A percentile compares a stretch with the other conserved stretches of the same genome.
These are phyloP conservation scores for Phlebiopsis flavidoalba DNA, from an alignment of 768 basidiomycete species.

Conservation along the genomic window DNA sequence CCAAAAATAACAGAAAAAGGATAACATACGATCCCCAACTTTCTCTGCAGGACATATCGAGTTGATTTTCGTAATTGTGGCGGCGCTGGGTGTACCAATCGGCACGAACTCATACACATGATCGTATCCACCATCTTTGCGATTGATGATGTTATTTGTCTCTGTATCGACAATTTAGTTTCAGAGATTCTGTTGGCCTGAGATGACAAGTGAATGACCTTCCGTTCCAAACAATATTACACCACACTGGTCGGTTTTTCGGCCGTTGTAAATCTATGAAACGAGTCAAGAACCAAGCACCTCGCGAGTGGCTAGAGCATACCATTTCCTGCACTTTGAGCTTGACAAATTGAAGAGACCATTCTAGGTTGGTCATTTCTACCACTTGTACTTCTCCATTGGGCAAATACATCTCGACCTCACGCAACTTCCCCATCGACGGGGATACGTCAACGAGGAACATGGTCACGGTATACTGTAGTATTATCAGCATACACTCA, in stretches of 20 bases:
- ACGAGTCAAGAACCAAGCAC: background rate
- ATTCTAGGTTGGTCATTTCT: conserved; percentile 75
- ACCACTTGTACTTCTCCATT: conserved; percentile 42
- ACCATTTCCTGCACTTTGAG: conserved; percentile 93
- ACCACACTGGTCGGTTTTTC: conserved; percentile 95
- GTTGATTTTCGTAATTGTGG: conserved; percentile 62
- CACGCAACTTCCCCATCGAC: conserved; percentile 69
- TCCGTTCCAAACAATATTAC: conserved; percentile 84
- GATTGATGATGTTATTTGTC: conserved; percentile 61
- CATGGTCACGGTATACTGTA: conserved; percentile 80
- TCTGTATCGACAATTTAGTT: conserved; percentile 31
- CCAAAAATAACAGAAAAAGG: background rate
- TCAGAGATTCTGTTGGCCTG: no score
- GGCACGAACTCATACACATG: conserved; percentile 66
- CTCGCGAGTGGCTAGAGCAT: background rate
- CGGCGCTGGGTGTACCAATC: conserved; percentile 60
- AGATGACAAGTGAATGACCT: conserved; percentile 31
- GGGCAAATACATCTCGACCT: conserved; percentile 43
- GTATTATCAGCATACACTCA: background rate
- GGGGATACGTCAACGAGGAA: conserved; percentile 87
- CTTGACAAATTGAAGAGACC: conserved; percentile 82
- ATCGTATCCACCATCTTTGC: conserved; percentile 64
- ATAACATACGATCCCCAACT: conserved; percentile 60
- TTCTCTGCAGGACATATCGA: conserved; percentile 49
- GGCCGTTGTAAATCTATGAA: conserved; percentile 76